A percentile compares a stretch with the other conserved stretches of the same genome.
Conservation (phyloP, 495 filamentous ascomycete species). For the Hyphodiscus hymeniophilus region DNA sequence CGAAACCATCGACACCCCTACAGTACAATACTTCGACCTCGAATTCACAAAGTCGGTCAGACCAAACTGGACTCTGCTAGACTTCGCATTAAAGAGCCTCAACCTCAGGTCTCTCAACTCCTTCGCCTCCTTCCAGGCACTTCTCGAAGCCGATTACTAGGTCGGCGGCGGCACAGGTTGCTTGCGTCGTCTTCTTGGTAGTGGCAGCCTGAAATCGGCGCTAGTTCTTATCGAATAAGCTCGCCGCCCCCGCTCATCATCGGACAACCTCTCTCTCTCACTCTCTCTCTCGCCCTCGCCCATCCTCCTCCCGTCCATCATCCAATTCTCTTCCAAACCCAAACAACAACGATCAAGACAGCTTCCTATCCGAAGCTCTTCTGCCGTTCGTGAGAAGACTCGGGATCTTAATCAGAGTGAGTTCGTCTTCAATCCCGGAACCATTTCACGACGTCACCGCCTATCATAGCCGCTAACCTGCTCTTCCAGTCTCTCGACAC, state of each 20-base stretch:
- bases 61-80: too few species aligned
- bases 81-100: background rate
- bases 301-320: constrained; percentile 6
- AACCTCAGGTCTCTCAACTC: background rate
- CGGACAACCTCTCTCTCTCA: constrained; percentile 1
- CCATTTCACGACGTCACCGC: constrained; percentile 19
- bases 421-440: constrained; percentile 11
- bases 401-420: constrained; percentile 1
- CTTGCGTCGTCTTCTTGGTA: constrained; percentile 5
- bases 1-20: too few species aligned
- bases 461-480: background rate
- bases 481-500: background rate
- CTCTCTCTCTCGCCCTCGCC: constrained; percentile 3
- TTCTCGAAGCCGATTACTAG: constrained; percentile 13
- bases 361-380: background rate
- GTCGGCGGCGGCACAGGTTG: background rate
- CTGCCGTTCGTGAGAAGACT: constrained; percentile 7
- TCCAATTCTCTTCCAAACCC: background rate
- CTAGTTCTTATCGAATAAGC: constrained; percentile 6
- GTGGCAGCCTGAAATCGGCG: background rate
- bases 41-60: too few species aligned
- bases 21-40: too few species aligned
- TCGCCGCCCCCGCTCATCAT: constrained; percentile 6
- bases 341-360: constrained; percentile 7
- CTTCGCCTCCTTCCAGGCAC: constrained; percentile 10